Evolutionary conservation across 371 early-diverging fungal species (phyloP), one percentile per base, ranked within the genome.

Genomic region (Dentiscutata heterogama): DNA sequence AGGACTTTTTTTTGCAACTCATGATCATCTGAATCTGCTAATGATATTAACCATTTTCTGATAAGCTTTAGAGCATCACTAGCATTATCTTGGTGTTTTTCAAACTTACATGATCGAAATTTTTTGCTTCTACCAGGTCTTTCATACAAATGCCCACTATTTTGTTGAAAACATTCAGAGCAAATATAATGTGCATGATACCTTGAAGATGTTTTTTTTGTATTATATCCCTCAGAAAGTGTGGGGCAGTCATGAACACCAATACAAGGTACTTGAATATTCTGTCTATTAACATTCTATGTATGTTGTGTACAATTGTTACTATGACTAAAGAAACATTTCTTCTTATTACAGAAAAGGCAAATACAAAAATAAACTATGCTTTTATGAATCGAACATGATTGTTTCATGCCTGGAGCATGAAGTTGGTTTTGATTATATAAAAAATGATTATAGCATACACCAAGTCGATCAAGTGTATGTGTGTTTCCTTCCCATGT

Each of bases 291-390:
- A 0, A 77, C 1, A 16, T 63, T 77, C 46, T 46, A 60, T 2
- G 46, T 46, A 50, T 78, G 46, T 7, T 78, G 39, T 50, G 13
- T 42, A 54, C 78, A 78, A 54, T 10, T 20, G 20, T 25, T 63
- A 22, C 51, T 16, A 42, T 25, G 4, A 64, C 50, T 78, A 10
- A 77, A 78, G 63, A 77, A 77, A 25, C 14, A 60, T 39, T 77
- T 60, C 7, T 39, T 60, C 7, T 35, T 76, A 58, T 35, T 31
- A 61, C 61, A 76, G 35, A 42, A 58, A 29, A 56, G 29, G 22
- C 76, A 76, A 39, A 14, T 29, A n/a, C 7, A 1, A 13, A 10
- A 13, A 46, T 77, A 18, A 22, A 63, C 27, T 20, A 25, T 10
- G 22, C 77, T 77, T 50, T 58, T 18, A 14, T 39, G 8, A 7